Conservation (phyloP, 139 green algal genomes). For the Coccomyxa sp. region DNA sequence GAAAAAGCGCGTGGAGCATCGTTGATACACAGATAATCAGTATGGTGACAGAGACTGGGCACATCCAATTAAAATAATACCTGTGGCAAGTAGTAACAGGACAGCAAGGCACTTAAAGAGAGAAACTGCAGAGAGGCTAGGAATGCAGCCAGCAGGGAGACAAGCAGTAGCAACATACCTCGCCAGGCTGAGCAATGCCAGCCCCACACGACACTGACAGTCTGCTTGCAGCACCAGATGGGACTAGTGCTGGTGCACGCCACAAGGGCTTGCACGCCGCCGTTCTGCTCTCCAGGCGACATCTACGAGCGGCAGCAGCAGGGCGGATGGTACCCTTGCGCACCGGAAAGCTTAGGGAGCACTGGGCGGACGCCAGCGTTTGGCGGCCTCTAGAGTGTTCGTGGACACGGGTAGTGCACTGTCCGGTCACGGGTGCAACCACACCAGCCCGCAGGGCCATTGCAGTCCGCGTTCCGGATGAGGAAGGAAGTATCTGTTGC, state of each 20-base stretch:
- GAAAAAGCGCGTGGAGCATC: not conserved
- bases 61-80: too few species aligned
- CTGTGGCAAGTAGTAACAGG: not conserved
- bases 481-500: not conserved
- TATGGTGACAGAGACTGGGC: not conserved
- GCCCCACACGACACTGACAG: not conserved
- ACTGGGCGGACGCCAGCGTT: not conserved
- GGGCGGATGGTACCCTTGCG: not conserved
- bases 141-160: not conserved
- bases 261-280: not conserved
- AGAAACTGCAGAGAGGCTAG: not conserved
- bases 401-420: not conserved
- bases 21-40: not conserved
- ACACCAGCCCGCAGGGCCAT: not conserved
- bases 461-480: not conserved
- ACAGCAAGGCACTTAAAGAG: not conserved
- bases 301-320: not conserved
- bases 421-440: not conserved
- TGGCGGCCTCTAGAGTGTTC: not conserved
- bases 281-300: not conserved
- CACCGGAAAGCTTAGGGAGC: not conserved
- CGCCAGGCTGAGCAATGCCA: conserved; percentile 13
- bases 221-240: not conserved
- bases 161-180: not conserved
- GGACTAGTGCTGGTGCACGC: not conserved